Evolutionary conservation across 495 filamentous ascomycete species (phyloP), one percentile per base, ranked within the genome.

Genomic region (Talaromyces nanjingensis): DNA sequence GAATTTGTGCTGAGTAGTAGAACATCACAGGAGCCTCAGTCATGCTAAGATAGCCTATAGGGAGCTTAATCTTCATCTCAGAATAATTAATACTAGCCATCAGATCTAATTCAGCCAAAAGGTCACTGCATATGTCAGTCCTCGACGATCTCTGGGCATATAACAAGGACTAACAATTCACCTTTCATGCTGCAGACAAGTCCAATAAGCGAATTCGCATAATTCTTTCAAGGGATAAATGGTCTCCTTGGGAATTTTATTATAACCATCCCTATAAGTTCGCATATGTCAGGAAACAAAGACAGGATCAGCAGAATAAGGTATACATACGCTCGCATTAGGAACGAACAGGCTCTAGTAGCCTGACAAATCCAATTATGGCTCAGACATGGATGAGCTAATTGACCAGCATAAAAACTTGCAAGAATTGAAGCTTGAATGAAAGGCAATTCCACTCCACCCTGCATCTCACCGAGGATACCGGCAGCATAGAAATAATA

Each of bases 121-220:
- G 89, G 74, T 98, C 94, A 77, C 94, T 92, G 49, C 9, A 49
- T 22, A 11, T 0, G 59, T 65, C 49, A 31, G 57, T 56, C 24
- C 52, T n/a, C 33, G 39, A 14, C 27, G 27, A 27, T 27, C 8
- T 53, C 11, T 6, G 18, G 18, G 49, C 22, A 12, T 39, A 34
- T 6, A 11, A 34, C 6, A 34, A 34, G n/a, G 45, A 29, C 60
- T 31, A 31, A 47, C 27, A 33, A 54, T 74, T 64, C 74, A 93
- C 90, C 90, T 97, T 76, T 98, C 94, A 20, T 97, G 81, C 68
- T 97, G 94, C 67, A 97, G 77, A 70, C 91, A 96, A 9, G 93
- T 94, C 93, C 93, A 98, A 68, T 91, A 97, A 6, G 91, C 91
- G 66, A 94, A 87, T 39, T 88, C 79, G 59, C 89, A 79, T 42